A percentile compares a stretch with the other conserved stretches of the same genome.
These are phyloP conservation scores for Fraxinus velutina DNA, from an alignment of 305 asterid genomes.

Conservation along the genomic window DNA sequence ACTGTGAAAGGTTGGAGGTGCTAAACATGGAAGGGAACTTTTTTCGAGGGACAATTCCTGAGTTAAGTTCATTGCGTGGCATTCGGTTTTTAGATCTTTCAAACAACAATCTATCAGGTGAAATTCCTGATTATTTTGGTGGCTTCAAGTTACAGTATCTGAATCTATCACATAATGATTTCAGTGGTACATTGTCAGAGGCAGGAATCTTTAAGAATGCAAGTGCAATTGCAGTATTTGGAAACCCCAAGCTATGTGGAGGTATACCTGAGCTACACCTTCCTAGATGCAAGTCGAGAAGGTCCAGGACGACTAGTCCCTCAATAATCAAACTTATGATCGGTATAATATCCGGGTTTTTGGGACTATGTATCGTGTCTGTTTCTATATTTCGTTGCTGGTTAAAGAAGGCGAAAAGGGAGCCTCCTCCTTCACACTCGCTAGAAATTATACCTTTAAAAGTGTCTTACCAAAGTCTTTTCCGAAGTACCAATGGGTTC, in stretches of 20 bases:
- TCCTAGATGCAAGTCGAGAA: slow-evolving; percentile 15
- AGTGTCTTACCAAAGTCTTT: slow-evolving; percentile 17
- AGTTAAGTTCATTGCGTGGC: slow-evolving; percentile 19
- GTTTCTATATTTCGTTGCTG: neutral
- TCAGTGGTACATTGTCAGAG: slow-evolving; percentile 22
- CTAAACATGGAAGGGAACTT: slow-evolving; percentile 20
- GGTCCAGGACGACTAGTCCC: neutral
- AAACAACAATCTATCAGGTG: slow-evolving; percentile 24
- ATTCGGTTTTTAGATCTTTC: slow-evolving; percentile 26
- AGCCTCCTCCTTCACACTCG: neutral
- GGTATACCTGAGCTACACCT: slow-evolving; percentile 25
- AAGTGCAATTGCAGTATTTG: slow-evolving; percentile 14
- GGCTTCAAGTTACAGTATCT: slow-evolving; percentile 18
- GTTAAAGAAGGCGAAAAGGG: neutral
- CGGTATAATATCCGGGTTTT: neutral
- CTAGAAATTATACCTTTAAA: neutral
- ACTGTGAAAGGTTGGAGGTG: slow-evolving; percentile 21
- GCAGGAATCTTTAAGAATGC: slow-evolving; percentile 24
- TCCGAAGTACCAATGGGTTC: slow-evolving; percentile 16
- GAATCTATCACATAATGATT: slow-evolving; percentile 31
- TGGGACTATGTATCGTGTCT: slow-evolving; percentile 3
- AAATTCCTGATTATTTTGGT: slow-evolving; percentile 23
- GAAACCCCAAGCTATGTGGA: slow-evolving; percentile 34
- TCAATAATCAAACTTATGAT: neutral
- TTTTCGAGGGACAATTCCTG: slow-evolving; percentile 29